Conservation (phyloP, 306 rosid genomes). For the Quercus ilex region DNA sequence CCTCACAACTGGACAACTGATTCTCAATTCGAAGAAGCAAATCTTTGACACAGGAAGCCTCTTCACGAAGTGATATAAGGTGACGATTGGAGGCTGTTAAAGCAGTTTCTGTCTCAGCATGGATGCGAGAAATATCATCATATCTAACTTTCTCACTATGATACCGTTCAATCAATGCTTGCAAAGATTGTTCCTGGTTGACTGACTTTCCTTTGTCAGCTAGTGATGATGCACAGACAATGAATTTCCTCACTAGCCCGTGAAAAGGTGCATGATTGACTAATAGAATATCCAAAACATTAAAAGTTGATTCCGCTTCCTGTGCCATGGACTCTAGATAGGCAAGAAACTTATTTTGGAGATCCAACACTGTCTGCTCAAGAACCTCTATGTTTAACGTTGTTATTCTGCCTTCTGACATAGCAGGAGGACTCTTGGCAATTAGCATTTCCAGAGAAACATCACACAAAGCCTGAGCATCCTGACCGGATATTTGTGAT, state of each 20-base stretch:
- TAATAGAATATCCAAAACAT: slow-evolving; percentile 7
- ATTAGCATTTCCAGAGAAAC: slow-evolving; percentile 3
- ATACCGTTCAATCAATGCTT: slow-evolving; percentile 6
- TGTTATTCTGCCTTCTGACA: not conserved
- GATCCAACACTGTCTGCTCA: not conserved
- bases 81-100: slow-evolving; percentile 1
- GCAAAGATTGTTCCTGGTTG: not conserved
- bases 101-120: not conserved
- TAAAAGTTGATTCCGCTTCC: not conserved
- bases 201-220: slow-evolving; percentile 8
- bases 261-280: slow-evolving; percentile 2
- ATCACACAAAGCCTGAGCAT: not conserved
- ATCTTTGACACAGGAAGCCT: not conserved
- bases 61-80: not conserved
- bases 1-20: slow-evolving; percentile 12
- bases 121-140: not conserved
- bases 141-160: not conserved
- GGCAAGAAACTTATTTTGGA: slow-evolving; percentile 6
- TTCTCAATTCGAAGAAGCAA: slow-evolving; percentile 9
- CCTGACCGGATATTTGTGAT: not conserved
- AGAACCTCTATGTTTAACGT: not conserved
- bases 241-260: slow-evolving; percentile 17
- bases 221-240: not conserved
- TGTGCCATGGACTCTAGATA: slow-evolving; percentile 12
- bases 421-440: not conserved